phyloP scores from a whole-genome alignment of 176 grass and related monocot genomes.

The Hordeum vulgare region MorexV3_pseudomolecules_assembly NC_058521.1:433740316-433740815 shows the following conservation, averaged over 20 bases:
- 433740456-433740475: constrained; percentile 9
- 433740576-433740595: not conserved
- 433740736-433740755: constrained; percentile 48
- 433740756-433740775: constrained; percentile 60
- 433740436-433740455: constrained; percentile 21
- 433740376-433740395: constrained; percentile 10
- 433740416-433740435: not conserved
- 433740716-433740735: constrained; percentile 50
- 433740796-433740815: constrained; percentile 55
- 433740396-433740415: constrained; percentile 19
- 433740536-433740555: constrained; percentile 40
- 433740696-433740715: constrained; percentile 51
- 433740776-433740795: constrained; percentile 55
- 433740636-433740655: constrained; percentile 21
- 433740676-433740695: constrained; percentile 33
- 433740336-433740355: not conserved
- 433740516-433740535: constrained; percentile 16
- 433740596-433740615: not conserved
- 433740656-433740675: constrained; percentile 34
- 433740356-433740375: constrained; percentile 13
- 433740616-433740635: not conserved
- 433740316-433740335: constrained; percentile 3
- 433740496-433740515: constrained; percentile 1
- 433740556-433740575: constrained; percentile 19
- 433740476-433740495: not conserved